These are phyloP conservation scores for Aspergillus pseudotamarii DNA, from an alignment of 2,329 filamentous ascomycete genomes.

Conservation along the genomic window DNA sequence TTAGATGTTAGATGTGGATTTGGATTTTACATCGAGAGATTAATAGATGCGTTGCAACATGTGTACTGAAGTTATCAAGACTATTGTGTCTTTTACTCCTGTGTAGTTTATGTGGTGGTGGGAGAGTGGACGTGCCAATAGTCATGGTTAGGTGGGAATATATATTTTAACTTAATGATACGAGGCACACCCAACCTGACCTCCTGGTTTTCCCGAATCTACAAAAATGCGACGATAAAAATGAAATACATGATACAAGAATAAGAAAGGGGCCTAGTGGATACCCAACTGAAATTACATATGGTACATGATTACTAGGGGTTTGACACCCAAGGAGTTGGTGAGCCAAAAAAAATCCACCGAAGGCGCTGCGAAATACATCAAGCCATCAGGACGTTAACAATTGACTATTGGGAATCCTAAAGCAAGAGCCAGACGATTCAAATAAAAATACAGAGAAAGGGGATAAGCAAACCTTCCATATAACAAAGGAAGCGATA, in stretches of 20 bases:
- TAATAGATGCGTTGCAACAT: no score
- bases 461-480: not conserved
- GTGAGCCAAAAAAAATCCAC: no score
- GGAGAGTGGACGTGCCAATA: not conserved
- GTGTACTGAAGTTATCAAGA: no score
- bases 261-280: no score
- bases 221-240: no score
- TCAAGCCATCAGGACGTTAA: not conserved
- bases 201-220: not conserved
- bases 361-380: not conserved
- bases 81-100: no score
- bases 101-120: not conserved
- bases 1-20: constrained; percentile 1
- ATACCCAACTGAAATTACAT: no score
- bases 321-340: no score
- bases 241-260: no score
- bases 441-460: not conserved
- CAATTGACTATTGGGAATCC: not conserved
- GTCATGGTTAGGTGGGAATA: not conserved
- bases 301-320: no score
- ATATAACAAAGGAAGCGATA: constrained; percentile 3
- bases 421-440: not conserved
- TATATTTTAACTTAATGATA: no score
- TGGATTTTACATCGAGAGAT: no score
- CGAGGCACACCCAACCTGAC: not conserved